A percentile compares a stretch with the other conserved stretches of the same genome.
Conservation (phyloP, 805 yeast genomes). For the Metschnikowia gruessii region DNA sequence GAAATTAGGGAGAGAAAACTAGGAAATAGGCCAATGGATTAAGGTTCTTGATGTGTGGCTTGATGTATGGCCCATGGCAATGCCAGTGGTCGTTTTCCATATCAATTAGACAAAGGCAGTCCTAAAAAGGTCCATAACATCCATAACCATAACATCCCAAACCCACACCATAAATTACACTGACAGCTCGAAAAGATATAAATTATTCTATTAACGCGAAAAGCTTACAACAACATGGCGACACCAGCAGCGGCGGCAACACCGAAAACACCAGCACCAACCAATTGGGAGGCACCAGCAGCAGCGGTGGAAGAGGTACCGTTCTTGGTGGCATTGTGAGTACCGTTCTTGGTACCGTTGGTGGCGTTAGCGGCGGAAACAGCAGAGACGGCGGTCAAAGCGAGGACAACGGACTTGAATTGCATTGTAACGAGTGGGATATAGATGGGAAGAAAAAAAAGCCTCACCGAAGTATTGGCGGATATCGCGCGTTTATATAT, state of each 20-base stretch:
- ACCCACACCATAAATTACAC: background rate
- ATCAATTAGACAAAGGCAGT: too few species aligned
- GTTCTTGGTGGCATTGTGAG: constrained; percentile 38
- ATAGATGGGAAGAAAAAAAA: constrained; percentile 2
- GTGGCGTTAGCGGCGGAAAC: constrained; percentile 60
- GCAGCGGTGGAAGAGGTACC: constrained; percentile 24
- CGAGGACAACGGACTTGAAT: constrained; percentile 64
- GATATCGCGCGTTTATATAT: constrained; percentile 9
- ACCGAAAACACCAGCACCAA: constrained; percentile 75
- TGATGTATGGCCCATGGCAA: too few species aligned
- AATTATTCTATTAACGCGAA: constrained; percentile 11
- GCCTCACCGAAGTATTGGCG: background rate
- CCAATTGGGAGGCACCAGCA: constrained; percentile 51
- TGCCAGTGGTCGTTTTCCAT: too few species aligned
- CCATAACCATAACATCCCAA: too few species aligned
- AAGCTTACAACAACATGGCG: constrained; percentile 45
- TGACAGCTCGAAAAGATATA: background rate
- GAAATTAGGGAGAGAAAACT: too few species aligned
- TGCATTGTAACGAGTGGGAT: constrained; percentile 49
- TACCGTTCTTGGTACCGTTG: constrained; percentile 33
- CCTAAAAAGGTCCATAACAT: too few species aligned
- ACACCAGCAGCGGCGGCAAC: constrained; percentile 86
- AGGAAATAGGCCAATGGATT: too few species aligned
- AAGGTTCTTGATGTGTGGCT: too few species aligned
- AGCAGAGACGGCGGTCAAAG: constrained; percentile 68